Base-by-base conservation (phyloP, 2,329 filamentous ascomycete species). In the Colletotrichum spinosum region DNA sequence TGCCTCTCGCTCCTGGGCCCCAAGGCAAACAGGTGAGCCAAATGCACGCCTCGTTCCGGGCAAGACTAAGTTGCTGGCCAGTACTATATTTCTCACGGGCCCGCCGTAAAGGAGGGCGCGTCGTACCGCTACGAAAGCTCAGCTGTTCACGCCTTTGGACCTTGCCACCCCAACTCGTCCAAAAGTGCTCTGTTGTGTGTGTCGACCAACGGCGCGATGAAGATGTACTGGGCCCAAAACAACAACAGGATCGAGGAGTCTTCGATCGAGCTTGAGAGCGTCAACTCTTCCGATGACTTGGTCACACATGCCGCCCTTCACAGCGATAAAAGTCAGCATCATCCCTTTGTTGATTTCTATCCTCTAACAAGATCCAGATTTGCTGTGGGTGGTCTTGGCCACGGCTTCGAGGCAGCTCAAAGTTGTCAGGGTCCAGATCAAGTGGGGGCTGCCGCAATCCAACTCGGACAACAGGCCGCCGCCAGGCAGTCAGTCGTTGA, bases 181-280 rank as follows among this genome's bases (percentile, higher is more conserved):
- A 93, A 92, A 75, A 90, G 91, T 53, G 91, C 92, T 1, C 78
- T 97, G 48, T 78, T 97, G 11, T 92, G 90, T 69, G 85, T 97
- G 57, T 96, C 92, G 37, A 86, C 89, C 49, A 89, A 89, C 70
- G 93, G 92, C 8, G 79, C 88, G 52, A 81, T 97, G 59, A 91
- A 90, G 71, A 83, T 97, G 72, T 84, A 94, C 53, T 97, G 90
- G 79, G 87, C 92, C 45, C 92, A 94, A 69, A 89, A 87, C 48
- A 93, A 89, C 74, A 86, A 83, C 60, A 88, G 88, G 70, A 90
- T 93, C 79, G 87, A 90, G 66, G 92, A 97, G 73, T 86, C 88
- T 0, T 86, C 86, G 3, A 81, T 90, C n/a, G 91, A 95, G 68
- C 78, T 97, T 41, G 92, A 94, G 73, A 90, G 88, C 67, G 84